These are phyloP conservation scores for Penicillium sp. DNA, from an alignment of 2,329 filamentous ascomycete species.

Conservation along the genomic window DNA sequence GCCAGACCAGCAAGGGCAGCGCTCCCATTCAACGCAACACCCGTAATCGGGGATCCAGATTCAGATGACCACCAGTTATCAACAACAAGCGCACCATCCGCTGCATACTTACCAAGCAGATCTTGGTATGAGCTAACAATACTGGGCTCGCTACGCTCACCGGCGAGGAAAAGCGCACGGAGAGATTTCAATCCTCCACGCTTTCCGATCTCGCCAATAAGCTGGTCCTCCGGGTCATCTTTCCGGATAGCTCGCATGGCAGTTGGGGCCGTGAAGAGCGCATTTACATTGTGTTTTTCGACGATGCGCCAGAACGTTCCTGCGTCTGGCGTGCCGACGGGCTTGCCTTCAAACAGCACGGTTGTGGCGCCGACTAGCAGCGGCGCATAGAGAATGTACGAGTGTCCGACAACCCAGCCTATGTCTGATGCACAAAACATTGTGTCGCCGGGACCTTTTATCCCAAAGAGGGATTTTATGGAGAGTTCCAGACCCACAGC, in stretches of 20 bases:
- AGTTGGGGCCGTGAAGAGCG: constrained; percentile 81
- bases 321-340: constrained; percentile 81
- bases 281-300: constrained; percentile 80
- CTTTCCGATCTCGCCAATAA: constrained; percentile 62
- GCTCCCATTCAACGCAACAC: constrained; percentile 62
- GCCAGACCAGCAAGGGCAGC: constrained; percentile 47
- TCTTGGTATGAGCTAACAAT: constrained; percentile 79
- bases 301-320: constrained; percentile 85
- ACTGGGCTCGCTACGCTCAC: constrained; percentile 83
- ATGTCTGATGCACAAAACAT: constrained; percentile 81
- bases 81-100: constrained; percentile 60
- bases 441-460: constrained; percentile 80
- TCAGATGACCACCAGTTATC: constrained; percentile 77
- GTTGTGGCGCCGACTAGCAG: constrained; percentile 82
- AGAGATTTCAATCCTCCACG: constrained; percentile 70
- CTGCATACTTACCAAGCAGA: constrained; percentile 65
- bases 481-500: constrained; percentile 80
- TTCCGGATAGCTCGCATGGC: constrained; percentile 83
- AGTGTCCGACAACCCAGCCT: constrained; percentile 85
- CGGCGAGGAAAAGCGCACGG: constrained; percentile 76
- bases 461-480: constrained; percentile 77
- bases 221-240: constrained; percentile 73
- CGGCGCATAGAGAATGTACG: constrained; percentile 86
- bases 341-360: constrained; percentile 91
- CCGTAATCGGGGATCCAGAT: constrained; percentile 66